Evolutionary conservation across 2,329 filamentous ascomycete genomes (phyloP).

Genomic region (Microdochium bolleyi): DNA sequence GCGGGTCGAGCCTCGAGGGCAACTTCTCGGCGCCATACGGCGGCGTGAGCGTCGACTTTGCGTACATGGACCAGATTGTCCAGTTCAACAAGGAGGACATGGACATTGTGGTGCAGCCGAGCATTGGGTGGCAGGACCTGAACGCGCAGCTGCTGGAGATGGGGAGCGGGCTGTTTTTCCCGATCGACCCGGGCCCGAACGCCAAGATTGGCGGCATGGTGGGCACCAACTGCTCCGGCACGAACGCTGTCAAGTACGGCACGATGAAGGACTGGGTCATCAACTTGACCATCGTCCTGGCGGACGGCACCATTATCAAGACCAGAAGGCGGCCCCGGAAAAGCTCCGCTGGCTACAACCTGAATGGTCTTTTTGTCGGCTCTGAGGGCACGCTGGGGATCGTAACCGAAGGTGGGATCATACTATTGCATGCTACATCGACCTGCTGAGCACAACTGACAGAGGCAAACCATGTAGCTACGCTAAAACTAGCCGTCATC

Average conservation of each 20-base stretch:
- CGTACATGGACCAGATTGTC: constrained; percentile 76
- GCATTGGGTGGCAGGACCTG: constrained; percentile 84
- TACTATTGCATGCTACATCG: not conserved
- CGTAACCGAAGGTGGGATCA: constrained; percentile 57
- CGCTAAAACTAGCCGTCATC: constrained; percentile 69
- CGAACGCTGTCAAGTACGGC: constrained; percentile 73
- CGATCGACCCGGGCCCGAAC: constrained; percentile 68
- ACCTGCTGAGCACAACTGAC: not conserved
- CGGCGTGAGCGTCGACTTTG: constrained; percentile 84
- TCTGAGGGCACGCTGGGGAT: constrained; percentile 76
- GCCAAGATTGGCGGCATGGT: constrained; percentile 81
- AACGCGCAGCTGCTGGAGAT: constrained; percentile 65
- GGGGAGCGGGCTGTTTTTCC: constrained; percentile 76
- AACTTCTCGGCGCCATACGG: constrained; percentile 85
- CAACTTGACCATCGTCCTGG: constrained; percentile 72
- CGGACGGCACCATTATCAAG: constrained; percentile 73
- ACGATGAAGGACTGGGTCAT: constrained; percentile 88
- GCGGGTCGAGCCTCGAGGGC: constrained; percentile 78
- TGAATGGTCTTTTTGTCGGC: constrained; percentile 72
- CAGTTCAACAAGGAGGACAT: constrained; percentile 78
- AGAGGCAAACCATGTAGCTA: constrained; percentile 38
- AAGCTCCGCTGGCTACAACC: constrained; percentile 75
- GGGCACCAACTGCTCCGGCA: constrained; percentile 70
- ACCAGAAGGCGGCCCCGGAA: constrained; percentile 72
- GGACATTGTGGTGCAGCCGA: constrained; percentile 88